These are phyloP conservation scores for Lyophyllum decastes DNA, from an alignment of 768 basidiomycete species.

Conservation along the genomic window DNA sequence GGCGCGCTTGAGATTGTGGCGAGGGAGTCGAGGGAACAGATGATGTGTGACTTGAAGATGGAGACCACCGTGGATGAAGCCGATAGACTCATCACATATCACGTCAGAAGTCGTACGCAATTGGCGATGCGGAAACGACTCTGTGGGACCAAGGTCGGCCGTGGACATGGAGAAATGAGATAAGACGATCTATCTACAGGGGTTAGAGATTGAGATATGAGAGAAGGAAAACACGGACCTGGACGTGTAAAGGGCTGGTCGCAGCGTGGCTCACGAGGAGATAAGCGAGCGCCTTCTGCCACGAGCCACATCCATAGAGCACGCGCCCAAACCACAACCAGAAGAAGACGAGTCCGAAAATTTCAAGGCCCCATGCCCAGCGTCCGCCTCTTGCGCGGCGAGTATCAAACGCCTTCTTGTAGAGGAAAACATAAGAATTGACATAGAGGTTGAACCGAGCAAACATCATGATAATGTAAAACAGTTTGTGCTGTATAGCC, in stretches of 20 bases:
- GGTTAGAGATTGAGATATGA: not conserved
- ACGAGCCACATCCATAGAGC: constrained; percentile 69
- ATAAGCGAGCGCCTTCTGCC: constrained; percentile 71
- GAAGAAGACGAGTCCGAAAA: constrained; percentile 77
- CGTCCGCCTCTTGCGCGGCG: constrained; percentile 65
- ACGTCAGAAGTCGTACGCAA: constrained; percentile 98
- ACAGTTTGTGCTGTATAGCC: constrained; percentile 85
- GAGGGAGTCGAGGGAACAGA: constrained; percentile 91
- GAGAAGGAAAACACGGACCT: constrained; percentile 50
- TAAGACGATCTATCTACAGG: constrained; percentile 74
- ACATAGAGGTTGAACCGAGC: constrained; percentile 95
- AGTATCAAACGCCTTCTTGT: constrained; percentile 63
- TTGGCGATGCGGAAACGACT: constrained; percentile 93
- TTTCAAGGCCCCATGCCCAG: constrained; percentile 81
- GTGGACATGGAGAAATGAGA: constrained; percentile 98
- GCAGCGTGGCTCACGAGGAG: constrained; percentile 82
- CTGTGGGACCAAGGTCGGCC: constrained; percentile 83
- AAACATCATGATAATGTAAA: constrained; percentile 88
- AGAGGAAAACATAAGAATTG: constrained; percentile 79
- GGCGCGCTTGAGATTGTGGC: constrained; percentile 88
- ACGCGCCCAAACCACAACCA: constrained; percentile 86
- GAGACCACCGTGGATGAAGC: constrained; percentile 94
- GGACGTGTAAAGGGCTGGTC: constrained; percentile 91
- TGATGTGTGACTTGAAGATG: constrained; percentile 98
- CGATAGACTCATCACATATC: constrained; percentile 79